Evolutionary conservation across 495 filamentous ascomycete species (phyloP).

Genomic region (Aspergillus steynii): DNA sequence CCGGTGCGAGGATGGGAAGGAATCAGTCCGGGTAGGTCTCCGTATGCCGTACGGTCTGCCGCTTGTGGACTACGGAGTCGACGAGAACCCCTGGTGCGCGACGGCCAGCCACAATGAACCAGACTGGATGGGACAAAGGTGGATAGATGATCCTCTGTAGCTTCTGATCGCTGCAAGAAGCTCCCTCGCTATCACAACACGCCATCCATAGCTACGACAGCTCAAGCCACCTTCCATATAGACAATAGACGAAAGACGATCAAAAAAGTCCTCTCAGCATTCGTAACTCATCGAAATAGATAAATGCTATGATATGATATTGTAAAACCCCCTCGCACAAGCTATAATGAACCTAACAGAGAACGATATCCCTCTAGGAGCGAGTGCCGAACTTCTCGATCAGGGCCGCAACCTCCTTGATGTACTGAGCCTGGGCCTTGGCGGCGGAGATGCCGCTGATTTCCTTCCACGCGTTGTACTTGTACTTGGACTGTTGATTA

Average conservation of each 20-base stretch:
- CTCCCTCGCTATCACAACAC: too few species aligned
- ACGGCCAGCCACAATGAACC: conserved; percentile 58
- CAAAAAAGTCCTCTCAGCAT: not conserved
- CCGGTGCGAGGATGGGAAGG: conserved; percentile 3
- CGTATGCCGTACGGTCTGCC: conserved; percentile 86
- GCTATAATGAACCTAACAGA: too few species aligned
- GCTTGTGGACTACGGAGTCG: conserved; percentile 58
- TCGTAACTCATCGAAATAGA: conserved; percentile 12
- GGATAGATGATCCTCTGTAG: conserved; percentile 30
- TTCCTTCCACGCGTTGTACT: conserved; percentile 73
- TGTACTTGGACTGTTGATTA: conserved; percentile 66
- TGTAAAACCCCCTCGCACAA: not conserved
- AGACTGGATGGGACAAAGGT: conserved; percentile 69
- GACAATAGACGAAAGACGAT: conserved; percentile 2
- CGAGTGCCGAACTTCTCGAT: conserved; percentile 62
- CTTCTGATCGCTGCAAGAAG: not conserved
- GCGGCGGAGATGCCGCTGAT: conserved; percentile 56
- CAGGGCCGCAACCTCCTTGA: conserved; percentile 65
- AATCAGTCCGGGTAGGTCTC: conserved; percentile 55
- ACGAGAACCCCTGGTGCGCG: conserved; percentile 79
- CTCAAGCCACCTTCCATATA: too few species aligned
- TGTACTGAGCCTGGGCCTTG: conserved; percentile 74
- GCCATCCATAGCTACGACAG: too few species aligned
- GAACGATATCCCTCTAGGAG: conserved; percentile 5
- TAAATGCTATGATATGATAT: conserved; percentile 4